phyloP scores from a whole-genome alignment of 805 yeast genomes.

The Debaryomyces maramus region DNA sequence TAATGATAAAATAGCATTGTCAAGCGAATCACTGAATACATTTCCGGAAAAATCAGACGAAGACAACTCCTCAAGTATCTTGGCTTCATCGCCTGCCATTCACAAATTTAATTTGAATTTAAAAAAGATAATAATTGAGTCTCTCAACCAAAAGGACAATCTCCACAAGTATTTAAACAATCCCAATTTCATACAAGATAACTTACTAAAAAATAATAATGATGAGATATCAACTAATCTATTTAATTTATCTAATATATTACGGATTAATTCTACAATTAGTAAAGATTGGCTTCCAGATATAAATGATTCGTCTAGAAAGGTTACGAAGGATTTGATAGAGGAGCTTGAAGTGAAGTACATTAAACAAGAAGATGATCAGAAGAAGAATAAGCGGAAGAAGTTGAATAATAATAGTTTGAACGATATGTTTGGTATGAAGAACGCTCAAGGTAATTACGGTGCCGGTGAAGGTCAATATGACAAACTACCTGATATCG shows the following conservation, averaged over 20 bases:
- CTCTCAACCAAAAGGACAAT: constrained; percentile 18
- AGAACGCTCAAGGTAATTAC: constrained; percentile 18
- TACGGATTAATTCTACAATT: constrained; percentile 17
- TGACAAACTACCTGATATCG: constrained; percentile 27
- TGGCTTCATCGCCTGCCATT: constrained; percentile 32
- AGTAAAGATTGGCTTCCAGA: constrained; percentile 17
- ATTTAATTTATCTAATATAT: constrained; percentile 30
- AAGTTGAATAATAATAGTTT: constrained; percentile 23
- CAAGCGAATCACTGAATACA: constrained; percentile 7
- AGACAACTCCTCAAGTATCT: constrained; percentile 17
- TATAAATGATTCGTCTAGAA: constrained; percentile 12
- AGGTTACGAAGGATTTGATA: constrained; percentile 20
- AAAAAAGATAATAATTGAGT: constrained; percentile 22
- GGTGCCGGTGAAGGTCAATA: constrained; percentile 27
- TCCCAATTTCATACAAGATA: constrained; percentile 23
- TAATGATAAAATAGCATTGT: neutral
- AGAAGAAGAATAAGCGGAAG: constrained; percentile 19
- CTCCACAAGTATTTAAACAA: constrained; percentile 22
- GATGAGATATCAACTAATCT: constrained; percentile 23
- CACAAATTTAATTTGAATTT: constrained; percentile 26
- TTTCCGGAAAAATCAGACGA: neutral
- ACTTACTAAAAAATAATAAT: constrained; percentile 12
- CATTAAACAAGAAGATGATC: constrained; percentile 13
- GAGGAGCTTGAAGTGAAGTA: constrained; percentile 23
- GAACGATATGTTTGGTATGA: constrained; percentile 11